Percentiles rank a stretch among this genome's conserved stretches.
Conservation (phyloP, 1,284 basidiomycete species). For the Vanrija sp. region DNA sequence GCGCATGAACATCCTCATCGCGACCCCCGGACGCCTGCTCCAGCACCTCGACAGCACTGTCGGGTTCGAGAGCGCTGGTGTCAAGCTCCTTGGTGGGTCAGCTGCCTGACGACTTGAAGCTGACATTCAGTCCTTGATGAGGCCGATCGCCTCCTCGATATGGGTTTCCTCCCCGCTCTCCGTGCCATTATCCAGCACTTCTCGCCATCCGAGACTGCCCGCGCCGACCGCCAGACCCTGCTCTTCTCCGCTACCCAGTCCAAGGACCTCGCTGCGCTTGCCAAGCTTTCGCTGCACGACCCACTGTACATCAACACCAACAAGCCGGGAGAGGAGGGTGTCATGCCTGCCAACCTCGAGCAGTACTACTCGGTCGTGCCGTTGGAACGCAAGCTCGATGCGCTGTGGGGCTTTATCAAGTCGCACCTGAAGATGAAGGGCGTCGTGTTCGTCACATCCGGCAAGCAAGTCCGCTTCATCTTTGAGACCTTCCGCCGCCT, state of each 20-base stretch:
- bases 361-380: constrained; percentile 85
- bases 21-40: constrained; percentile 88
- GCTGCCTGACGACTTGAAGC: neutral
- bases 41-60: constrained; percentile 99
- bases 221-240: constrained; percentile 72
- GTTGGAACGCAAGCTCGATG: constrained; percentile 84
- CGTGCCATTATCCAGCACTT: constrained; percentile 82
- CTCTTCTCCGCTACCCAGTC: constrained; percentile 97
- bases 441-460: constrained; percentile 90
- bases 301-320: constrained; percentile 73
- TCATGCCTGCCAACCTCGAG: constrained; percentile 68
- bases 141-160: constrained; percentile 92
- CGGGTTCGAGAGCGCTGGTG: constrained; percentile 84
- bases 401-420: constrained; percentile 93
- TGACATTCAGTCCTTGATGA: constrained; percentile 76
- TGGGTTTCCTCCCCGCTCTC: constrained; percentile 88
- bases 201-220: constrained; percentile 58
- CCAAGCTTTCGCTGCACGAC: constrained; percentile 80
- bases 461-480: constrained; percentile 90
- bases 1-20: constrained; percentile 95
- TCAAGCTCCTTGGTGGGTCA: constrained; percentile 79
- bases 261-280: constrained; percentile 81
- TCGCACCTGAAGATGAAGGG: constrained; percentile 88
- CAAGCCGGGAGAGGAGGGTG: constrained; percentile 51
- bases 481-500: constrained; percentile 94